Evolutionary conservation across 164 flowering plant species (phyloP), one percentile per base, ranked within the genome.

Genomic region (Kalanchoe fedtschenkoi): DNA sequence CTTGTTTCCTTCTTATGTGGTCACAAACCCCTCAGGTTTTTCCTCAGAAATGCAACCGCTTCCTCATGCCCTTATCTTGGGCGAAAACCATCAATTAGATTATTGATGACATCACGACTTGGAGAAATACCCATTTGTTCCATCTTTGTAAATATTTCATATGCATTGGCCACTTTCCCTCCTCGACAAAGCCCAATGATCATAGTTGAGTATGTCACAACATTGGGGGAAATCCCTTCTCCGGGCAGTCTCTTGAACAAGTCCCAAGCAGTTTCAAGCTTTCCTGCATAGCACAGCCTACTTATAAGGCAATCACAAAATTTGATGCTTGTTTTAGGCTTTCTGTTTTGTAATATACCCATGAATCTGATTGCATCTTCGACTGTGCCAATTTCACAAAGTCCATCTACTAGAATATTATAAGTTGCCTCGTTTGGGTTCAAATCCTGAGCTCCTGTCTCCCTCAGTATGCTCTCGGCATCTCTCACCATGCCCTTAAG

Each of bases 111-210:
- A 26, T 11, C 32, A 11, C 32, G 56, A 51, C 56, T 51, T 26
- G 56, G 56, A 51, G 32, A 51, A 51, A 51, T 10, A 10, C 56
- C 56, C 56, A 51, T 26, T 51, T 17, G 10, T 51, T 51, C 56
- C 56, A 51, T 51, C 17, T 51, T 35, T n/a, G 65, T 57, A 63
- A 83, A 67, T 60, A 83, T 6, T n/a, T 77, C 65, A 42, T 75
- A 28, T 42, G 87, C 84, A 61, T 84, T 78, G 0, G n/a, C 19
- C 22, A 74, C 32, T 22, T 66, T 22, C 37, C 65, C 47, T 17
- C 64, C 77, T 62, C 76, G 74, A 71, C 80, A 86, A 44, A 80
- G 77, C 29, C 89, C 87, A 72, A 73, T 72, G 17, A 85, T 7
- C 29, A 80, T 60, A 21, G 74, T 68, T 14, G 4, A 30, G 65